Evolutionary conservation across 352 stramenopile species (phyloP).

Genomic region (Pythium dissimile): DNA sequence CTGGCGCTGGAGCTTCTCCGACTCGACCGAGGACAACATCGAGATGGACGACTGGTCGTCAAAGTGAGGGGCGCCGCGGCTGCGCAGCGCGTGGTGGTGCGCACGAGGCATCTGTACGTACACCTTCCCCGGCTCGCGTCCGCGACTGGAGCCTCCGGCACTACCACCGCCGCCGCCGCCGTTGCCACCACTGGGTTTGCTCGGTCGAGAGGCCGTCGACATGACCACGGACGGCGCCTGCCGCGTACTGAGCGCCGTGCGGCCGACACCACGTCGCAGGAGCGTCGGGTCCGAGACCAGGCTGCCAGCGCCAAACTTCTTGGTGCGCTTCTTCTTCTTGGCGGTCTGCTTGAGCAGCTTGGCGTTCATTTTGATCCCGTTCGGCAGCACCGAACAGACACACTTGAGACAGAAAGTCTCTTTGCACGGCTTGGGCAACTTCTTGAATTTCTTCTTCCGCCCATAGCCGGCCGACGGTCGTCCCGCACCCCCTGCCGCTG

Average conservation of each 20-base stretch:
- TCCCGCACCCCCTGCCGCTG: no score
- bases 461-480: no score
- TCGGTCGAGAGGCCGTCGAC: not conserved
- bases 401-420: conserved; percentile 77
- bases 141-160: not conserved
- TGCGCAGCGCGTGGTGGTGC: conserved; percentile 7
- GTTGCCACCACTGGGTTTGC: not conserved
- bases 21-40: conserved; percentile 60
- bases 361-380: conserved; percentile 59
- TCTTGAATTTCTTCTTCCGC: conserved; percentile 4
- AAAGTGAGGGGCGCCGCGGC: not conserved
- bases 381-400: conserved; percentile 64
- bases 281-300: conserved; percentile 20
- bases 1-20: conserved; percentile 64
- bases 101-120: conserved; percentile 17
- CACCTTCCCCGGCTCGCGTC: conserved; percentile 8
- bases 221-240: not conserved
- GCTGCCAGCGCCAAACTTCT: conserved; percentile 15
- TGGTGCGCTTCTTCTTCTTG: conserved; percentile 48
- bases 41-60: conserved; percentile 58
- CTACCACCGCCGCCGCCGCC: not conserved
- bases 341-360: conserved; percentile 52
- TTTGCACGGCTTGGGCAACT: conserved; percentile 38
- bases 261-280: conserved; percentile 10
- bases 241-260: conserved; percentile 1